Conservation (phyloP, 2,329 filamentous ascomycete genomes). For the Monilinia laxa region DNA sequence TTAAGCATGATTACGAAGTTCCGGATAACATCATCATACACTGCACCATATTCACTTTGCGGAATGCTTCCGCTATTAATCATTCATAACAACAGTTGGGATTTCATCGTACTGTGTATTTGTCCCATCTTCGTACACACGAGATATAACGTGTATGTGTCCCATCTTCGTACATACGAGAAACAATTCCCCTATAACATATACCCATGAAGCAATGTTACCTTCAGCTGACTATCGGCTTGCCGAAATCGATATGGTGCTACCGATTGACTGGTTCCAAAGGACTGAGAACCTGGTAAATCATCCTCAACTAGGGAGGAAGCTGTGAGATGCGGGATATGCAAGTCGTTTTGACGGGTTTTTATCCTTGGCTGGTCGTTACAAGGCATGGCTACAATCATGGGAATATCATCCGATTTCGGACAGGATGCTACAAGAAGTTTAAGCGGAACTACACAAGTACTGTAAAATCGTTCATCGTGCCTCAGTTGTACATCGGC, state of each 20-base stretch:
- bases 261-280: constrained; percentile 13
- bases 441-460: background rate
- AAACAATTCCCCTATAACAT: background rate
- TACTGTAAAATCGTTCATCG: background rate
- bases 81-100: background rate
- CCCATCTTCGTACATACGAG: too few species aligned
- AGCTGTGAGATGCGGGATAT: constrained; percentile 5
- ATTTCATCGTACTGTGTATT: too few species aligned
- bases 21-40: background rate
- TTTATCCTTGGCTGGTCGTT: background rate
- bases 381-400: background rate
- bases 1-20: background rate
- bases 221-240: constrained; percentile 3
- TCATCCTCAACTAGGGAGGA: background rate
- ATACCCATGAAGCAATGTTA: background rate
- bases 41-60: background rate
- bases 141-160: too few species aligned
- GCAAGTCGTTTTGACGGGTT: constrained; percentile 1
- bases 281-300: constrained; percentile 5
- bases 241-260: background rate
- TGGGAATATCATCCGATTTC: background rate
- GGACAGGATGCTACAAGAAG: background rate
- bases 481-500: constrained; percentile 1
- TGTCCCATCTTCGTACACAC: too few species aligned
- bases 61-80: background rate